A percentile compares a stretch with the other conserved stretches of the same genome.
Conservation (phyloP, 2,329 filamentous ascomycete species). For the Fusarium tuaranense region DNA sequence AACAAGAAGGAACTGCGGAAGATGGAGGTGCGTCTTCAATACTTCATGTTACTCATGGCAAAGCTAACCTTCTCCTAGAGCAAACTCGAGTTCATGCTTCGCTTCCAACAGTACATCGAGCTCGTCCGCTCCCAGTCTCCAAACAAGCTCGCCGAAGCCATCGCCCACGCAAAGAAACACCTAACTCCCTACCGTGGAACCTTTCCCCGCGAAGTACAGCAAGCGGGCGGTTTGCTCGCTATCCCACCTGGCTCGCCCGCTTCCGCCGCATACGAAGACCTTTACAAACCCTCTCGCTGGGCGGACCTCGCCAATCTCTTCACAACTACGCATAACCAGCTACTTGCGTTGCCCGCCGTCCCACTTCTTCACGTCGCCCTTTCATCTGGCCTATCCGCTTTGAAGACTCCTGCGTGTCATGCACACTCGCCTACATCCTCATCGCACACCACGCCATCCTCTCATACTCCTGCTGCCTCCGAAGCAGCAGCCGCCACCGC, state of each 20-base stretch:
- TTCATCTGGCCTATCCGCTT: conserved; percentile 88
- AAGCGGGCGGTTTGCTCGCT: conserved; percentile 84
- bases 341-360: conserved; percentile 83
- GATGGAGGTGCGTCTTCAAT: conserved; percentile 71
- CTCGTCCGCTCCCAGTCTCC: conserved; percentile 77
- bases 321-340: conserved; percentile 84
- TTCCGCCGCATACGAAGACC: conserved; percentile 58
- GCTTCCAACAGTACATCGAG: conserved; percentile 95
- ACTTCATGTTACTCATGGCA: not conserved
- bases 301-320: conserved; percentile 81
- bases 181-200: conserved; percentile 77
- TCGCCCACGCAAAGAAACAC: conserved; percentile 84
- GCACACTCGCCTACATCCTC: conserved; percentile 22
- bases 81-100: conserved; percentile 91
- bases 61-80: conserved; percentile 61
- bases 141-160: conserved; percentile 78
- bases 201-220: conserved; percentile 75
- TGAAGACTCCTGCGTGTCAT: conserved; percentile 96
- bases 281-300: conserved; percentile 84
- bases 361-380: conserved; percentile 92
- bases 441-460: conserved; percentile 3
- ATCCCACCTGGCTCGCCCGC: conserved; percentile 67
- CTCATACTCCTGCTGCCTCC: conserved; percentile 63
- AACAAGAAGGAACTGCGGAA: conserved; percentile 94
- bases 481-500: conserved; percentile 43